A percentile compares a stretch with the other conserved stretches of the same genome.
Conservation (phyloP, 805 yeast genomes). For the Metschnikowia vanudenii region DNA sequence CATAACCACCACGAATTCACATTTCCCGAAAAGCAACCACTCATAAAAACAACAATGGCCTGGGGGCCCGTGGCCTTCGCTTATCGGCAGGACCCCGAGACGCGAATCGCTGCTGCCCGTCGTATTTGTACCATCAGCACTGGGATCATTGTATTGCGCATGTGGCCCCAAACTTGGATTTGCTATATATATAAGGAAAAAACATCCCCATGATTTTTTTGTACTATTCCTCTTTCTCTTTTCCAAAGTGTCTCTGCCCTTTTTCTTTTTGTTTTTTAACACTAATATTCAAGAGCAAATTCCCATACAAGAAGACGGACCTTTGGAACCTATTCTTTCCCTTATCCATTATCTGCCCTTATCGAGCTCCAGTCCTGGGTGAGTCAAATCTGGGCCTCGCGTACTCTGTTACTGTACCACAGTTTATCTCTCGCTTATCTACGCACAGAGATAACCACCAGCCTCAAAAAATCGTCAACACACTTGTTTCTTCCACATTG, state of each 20-base stretch:
- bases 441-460: constrained; percentile 6
- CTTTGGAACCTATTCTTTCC: too few species aligned
- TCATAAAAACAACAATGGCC: too few species aligned
- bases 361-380: background rate
- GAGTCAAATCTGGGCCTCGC: constrained; percentile 1
- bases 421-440: constrained; percentile 5
- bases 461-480: background rate
- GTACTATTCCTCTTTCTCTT: background rate
- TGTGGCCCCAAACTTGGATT: constrained; percentile 6
- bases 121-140: background rate
- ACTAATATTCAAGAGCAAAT: too few species aligned
- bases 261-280: too few species aligned
- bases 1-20: too few species aligned
- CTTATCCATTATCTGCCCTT: background rate
- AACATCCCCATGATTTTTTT: background rate
- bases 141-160: constrained; percentile 12
- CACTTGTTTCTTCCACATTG: background rate
- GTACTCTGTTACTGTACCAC: background rate
- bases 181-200: background rate
- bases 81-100: constrained; percentile 5
- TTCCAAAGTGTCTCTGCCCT: too few species aligned
- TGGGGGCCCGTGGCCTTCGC: background rate
- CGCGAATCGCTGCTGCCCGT: constrained; percentile 2
- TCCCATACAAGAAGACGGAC: too few species aligned
- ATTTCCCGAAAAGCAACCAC: too few species aligned